Base-by-base conservation (phyloP, 345 rosid genomes). In the Eucalyptus pauciflora region DNA sequence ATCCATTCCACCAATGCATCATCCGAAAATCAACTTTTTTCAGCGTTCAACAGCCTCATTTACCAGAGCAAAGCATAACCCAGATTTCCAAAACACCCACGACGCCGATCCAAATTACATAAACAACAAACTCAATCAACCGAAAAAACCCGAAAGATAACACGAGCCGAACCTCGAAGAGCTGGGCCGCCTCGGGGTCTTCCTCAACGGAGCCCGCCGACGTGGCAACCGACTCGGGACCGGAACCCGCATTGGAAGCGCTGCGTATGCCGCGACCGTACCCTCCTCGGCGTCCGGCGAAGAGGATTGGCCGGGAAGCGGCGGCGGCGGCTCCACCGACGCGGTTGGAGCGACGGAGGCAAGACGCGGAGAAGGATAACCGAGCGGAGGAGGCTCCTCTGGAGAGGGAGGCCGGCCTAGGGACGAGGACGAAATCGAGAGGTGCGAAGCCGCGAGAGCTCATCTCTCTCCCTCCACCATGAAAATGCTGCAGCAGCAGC, bases 101-200 rank as follows among this genome's bases (percentile, higher is more conserved):
- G 29, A 76, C 64, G 45, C 46, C 2, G 62, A 33, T 86, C 29
- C 14, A 13, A 50, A 29, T 86, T 6, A 86, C 48, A 50, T 22
- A 52, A 10, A 43, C 27, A 64, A 11, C 37, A 18, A 52, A 52
- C 85, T 33, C 33, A 27, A 27, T 41, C 0, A 87, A 37, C 13
- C 43, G 10, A 88, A 7, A 7, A 12, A 54, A 16, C 43, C 1
- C 24, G 31, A 41, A 18, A 54, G n/a, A 29, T 22, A 10, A 54
- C 41, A 27, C 48, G 89, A 91, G 81, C 88, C 6, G 85, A 85
- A 93, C 97, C 96, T 94, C 95, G 89, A 95, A 95, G 9, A 96
- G 87, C 90, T 86, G 93, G 89, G 92, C 91, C 22, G 98, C 91
- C 85, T 93, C 95, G 22, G 90, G 91, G 88, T 95, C 93, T 92